phyloP scores from a whole-genome alignment of 192 early-diverging fungal genomes.

The Coemansia sp. region DNA sequence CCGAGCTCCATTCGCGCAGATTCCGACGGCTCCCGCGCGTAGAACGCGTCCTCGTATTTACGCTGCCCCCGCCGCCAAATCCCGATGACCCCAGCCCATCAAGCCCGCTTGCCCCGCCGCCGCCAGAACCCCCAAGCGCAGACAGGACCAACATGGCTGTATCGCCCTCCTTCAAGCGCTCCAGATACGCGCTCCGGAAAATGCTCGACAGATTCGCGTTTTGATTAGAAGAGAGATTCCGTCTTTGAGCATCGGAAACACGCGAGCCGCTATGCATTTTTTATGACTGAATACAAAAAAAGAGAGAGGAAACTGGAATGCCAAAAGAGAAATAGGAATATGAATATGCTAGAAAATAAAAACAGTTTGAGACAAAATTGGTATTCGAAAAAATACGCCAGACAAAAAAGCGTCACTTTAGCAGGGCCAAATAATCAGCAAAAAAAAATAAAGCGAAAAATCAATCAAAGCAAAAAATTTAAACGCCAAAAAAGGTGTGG shows the following conservation, averaged over 20 bases:
- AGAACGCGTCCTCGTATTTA: constrained; percentile 37
- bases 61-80: constrained; percentile 16
- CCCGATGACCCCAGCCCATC: background rate
- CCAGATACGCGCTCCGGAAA: constrained; percentile 44
- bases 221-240: constrained; percentile 6
- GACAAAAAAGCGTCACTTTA: too few species aligned
- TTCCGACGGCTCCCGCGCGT: constrained; percentile 48
- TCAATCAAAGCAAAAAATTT: background rate
- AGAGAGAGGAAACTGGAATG: background rate
- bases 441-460: too few species aligned
- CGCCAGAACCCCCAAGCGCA: constrained; percentile 21
- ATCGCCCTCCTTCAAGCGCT: constrained; percentile 50
- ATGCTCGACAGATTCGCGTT: constrained; percentile 11
- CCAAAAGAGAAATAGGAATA: too few species aligned
- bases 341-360: too few species aligned
- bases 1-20: constrained; percentile 53
- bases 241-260: constrained; percentile 2
- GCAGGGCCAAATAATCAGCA: too few species aligned
- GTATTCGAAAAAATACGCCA: too few species aligned
- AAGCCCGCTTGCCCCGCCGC: constrained; percentile 3
- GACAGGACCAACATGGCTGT: constrained; percentile 50
- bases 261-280: constrained; percentile 4
- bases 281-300: background rate
- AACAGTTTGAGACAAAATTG: background rate
- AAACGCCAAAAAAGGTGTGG: background rate